phyloP scores from a whole-genome alignment of 2,329 filamentous ascomycete genomes.

The Fusarium pseudoanthophilum region DNA sequence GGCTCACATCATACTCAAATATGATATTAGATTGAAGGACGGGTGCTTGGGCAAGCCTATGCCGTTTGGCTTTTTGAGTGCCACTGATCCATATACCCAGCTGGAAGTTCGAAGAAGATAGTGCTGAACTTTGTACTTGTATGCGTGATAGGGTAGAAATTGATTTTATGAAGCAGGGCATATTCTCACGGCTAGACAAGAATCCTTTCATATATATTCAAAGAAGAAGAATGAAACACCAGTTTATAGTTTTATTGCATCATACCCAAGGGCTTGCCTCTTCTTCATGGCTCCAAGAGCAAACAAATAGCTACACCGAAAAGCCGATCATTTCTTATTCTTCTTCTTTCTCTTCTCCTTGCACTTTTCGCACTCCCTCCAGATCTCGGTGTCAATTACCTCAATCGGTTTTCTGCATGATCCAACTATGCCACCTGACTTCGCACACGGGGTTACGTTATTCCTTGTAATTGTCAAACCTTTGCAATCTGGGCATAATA shows the following conservation, averaged over 20 bases:
- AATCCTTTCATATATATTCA: fast-evolving
- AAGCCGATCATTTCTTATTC: background rate
- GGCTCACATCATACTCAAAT: background rate
- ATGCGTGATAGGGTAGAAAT: background rate
- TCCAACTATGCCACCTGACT: background rate
- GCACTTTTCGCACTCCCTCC: background rate
- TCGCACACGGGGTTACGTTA: no score
- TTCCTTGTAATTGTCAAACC: background rate
- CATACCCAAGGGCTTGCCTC: fast-evolving
- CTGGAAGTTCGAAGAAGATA: background rate
- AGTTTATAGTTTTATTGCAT: background rate
- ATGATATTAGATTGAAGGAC: background rate
- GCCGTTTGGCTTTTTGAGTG: background rate
- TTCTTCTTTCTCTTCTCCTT: background rate
- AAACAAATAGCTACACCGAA: background rate
- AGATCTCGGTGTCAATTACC: background rate
- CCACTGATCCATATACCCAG: background rate
- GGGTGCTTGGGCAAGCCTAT: background rate
- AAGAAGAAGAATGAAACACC: fast-evolving
- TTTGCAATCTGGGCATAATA: background rate
- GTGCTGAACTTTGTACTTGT: fast-evolving
- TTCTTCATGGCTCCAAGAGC: fast-evolving
- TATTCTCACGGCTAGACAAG: fast-evolving
- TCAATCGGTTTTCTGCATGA: background rate
- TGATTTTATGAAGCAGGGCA: fast-evolving